Conservation (phyloP, 768 basidiomycete genomes). For the Amylocystis lapponica region DNA sequence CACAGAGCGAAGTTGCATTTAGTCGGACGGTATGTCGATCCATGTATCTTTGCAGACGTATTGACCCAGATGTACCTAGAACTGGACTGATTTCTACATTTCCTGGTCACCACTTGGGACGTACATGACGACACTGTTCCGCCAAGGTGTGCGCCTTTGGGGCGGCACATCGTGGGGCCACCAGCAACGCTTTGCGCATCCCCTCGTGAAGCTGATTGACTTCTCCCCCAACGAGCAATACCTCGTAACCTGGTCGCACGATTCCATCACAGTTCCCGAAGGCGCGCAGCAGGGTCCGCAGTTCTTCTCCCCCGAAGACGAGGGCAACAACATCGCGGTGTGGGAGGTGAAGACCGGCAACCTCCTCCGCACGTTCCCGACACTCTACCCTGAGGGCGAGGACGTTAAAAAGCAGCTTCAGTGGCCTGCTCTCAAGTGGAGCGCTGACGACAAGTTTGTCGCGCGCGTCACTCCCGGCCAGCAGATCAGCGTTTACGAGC, state of each 20-base stretch:
- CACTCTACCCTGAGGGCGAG: constrained; percentile 55
- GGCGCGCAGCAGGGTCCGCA: constrained; percentile 76
- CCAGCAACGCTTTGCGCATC: constrained; percentile 90
- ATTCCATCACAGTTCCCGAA: constrained; percentile 83
- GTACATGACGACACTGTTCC: constrained; percentile 89
- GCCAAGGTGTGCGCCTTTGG: constrained; percentile 94
- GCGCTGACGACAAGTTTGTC: constrained; percentile 91
- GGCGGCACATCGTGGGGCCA: constrained; percentile 88
- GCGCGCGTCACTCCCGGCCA: constrained; percentile 84
- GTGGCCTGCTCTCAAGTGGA: constrained; percentile 98
- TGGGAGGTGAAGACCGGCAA: constrained; percentile 96
- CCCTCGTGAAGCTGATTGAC: constrained; percentile 90
- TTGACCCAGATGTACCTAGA: constrained; percentile 35
- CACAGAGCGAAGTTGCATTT: constrained; percentile 75
- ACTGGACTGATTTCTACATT: constrained; percentile 96
- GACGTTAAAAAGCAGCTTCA: constrained; percentile 75
- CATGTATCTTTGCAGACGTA: constrained; percentile 10
- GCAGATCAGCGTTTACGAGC: constrained; percentile 95
- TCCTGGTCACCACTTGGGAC: constrained; percentile 97
- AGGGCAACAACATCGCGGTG: constrained; percentile 95
- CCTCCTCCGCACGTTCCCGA: constrained; percentile 87
- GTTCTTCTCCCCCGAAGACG: constrained; percentile 89
- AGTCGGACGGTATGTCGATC: constrained; percentile 56
- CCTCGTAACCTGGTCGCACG: constrained; percentile 95
- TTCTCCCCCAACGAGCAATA: constrained; percentile 97